phyloP scores from a whole-genome alignment of 2,329 filamentous ascomycete genomes.

The Coniochaeta prunicola region DNA sequence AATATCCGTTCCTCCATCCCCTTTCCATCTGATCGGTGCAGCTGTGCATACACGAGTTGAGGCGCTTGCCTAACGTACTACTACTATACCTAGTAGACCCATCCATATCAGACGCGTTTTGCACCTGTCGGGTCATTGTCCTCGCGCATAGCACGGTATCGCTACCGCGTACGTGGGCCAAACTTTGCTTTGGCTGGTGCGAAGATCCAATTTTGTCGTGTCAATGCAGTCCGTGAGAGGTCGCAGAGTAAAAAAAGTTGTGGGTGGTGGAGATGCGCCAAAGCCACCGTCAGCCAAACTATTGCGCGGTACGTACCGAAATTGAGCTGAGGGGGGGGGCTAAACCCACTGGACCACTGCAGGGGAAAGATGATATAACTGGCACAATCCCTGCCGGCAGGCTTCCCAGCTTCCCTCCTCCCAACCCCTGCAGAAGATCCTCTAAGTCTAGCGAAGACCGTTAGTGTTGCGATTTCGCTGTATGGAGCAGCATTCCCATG shows the following conservation, averaged over 20 bases:
- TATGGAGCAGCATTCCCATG: neutral
- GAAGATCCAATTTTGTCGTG: neutral
- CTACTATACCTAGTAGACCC: neutral
- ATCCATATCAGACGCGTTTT: conserved; percentile 1
- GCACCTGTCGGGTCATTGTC: neutral
- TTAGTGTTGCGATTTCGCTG: neutral
- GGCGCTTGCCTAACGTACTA: neutral
- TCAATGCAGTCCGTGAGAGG: conserved; percentile 1
- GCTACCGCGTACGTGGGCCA: neutral
- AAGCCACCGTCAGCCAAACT: neutral
- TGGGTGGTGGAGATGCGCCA: neutral
- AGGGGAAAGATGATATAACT: neutral
- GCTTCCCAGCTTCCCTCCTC: too few relatives aligned
- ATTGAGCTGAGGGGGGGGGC: neutral
- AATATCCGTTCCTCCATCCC: neutral
- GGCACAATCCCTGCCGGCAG: neutral
- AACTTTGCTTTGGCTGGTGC: neutral
- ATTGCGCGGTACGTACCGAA: neutral
- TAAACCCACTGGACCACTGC: neutral
- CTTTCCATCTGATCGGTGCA: neutral
- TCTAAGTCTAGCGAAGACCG: neutral
- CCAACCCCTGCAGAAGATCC: neutral
- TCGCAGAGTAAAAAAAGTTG: neutral
- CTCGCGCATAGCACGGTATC: neutral
- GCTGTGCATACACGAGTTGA: neutral